Evolutionary conservation across 2,329 filamentous ascomycete species (phyloP), one percentile per base, ranked within the genome.

Genomic region (Curvularia eragrostidis): DNA sequence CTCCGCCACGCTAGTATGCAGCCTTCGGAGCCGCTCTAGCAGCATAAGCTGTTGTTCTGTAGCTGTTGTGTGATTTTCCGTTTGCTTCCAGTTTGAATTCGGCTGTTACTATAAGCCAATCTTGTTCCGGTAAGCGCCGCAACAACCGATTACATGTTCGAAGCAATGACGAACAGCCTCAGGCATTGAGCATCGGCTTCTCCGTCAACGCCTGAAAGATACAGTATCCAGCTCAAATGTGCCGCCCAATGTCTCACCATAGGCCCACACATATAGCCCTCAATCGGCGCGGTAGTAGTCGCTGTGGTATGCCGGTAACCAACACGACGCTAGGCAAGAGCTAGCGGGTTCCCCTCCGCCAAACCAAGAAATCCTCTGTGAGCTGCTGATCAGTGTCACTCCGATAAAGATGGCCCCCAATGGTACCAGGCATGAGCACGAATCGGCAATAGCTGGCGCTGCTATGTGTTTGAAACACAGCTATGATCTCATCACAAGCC

Each of bases 1-100:
- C 63, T 64, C 63, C 57, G 59, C 59, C 62, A 64, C 62, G 59
- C 48, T 52, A 56, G 54, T 44, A 36, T 41, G 23, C 28, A 39
- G 50, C 32, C 30, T 36, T 47, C 36, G 48, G 47, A 58, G 56
- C 52, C 52, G 39, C 34, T 55, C 26, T 51, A 15, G 21, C 46
- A 58, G 34, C 12, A 47, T 32, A 32, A 15, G 36, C 32, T 38
- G 28, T 51, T 39, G 23, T 26, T 32, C 41, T 19, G 24, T 21
- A 56, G 24, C 49, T 49, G 36, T 57, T 48, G 51, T 52, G 53
- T 38, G 42, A 54, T 47, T 32, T 30, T 28, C 38, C 30, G 46
- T 56, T 38, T 38, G 44, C 46, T 42, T 48, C 47, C 34, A 46
- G 28, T 9, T 52, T 18, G 19, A 19, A 46, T 26, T 58, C 47